Percentiles rank a stretch among this genome's conserved stretches.
phyloP scores from a whole-genome alignment of 2,329 filamentous ascomycete genomes.

The Colletotrichum aenigma region DNA sequence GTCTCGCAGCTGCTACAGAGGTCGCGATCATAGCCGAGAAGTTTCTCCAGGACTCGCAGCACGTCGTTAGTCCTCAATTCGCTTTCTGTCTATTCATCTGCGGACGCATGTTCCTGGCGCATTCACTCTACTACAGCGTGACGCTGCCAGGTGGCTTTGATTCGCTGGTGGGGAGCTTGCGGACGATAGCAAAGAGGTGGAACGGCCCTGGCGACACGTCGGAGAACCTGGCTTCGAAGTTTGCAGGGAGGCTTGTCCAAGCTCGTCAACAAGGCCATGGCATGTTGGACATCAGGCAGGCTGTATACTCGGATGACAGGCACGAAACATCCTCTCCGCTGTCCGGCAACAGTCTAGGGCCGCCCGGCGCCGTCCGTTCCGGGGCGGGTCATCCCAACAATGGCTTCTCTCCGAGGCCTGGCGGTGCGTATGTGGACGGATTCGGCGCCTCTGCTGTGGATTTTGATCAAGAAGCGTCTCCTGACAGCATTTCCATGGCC shows the following conservation, averaged over 20 bases:
- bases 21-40: slow-evolving; percentile 40
- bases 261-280: slow-evolving; percentile 29
- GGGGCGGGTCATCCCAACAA: background rate
- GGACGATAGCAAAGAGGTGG: slow-evolving; percentile 41
- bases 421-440: background rate
- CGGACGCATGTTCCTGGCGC: slow-evolving; percentile 35
- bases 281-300: slow-evolving; percentile 34
- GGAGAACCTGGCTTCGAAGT: slow-evolving; percentile 37
- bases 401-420: background rate
- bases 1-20: slow-evolving; percentile 40
- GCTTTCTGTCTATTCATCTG: slow-evolving; percentile 42
- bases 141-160: slow-evolving; percentile 33
- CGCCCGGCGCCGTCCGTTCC: background rate
- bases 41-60: slow-evolving; percentile 35
- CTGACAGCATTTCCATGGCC: slow-evolving; percentile 31
- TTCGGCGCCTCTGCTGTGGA: background rate
- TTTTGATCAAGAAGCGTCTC: slow-evolving; percentile 14
- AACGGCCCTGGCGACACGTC: slow-evolving; percentile 27
- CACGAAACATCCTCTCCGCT: background rate
- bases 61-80: slow-evolving; percentile 37
- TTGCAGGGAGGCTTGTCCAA: slow-evolving; percentile 31
- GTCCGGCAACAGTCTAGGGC: background rate
- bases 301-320: slow-evolving; percentile 34
- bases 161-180: slow-evolving; percentile 33
- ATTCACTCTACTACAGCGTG: slow-evolving; percentile 34